Evolutionary conservation across 768 basidiomycete species (phyloP).

Genomic region (Lyophyllum decastes): DNA sequence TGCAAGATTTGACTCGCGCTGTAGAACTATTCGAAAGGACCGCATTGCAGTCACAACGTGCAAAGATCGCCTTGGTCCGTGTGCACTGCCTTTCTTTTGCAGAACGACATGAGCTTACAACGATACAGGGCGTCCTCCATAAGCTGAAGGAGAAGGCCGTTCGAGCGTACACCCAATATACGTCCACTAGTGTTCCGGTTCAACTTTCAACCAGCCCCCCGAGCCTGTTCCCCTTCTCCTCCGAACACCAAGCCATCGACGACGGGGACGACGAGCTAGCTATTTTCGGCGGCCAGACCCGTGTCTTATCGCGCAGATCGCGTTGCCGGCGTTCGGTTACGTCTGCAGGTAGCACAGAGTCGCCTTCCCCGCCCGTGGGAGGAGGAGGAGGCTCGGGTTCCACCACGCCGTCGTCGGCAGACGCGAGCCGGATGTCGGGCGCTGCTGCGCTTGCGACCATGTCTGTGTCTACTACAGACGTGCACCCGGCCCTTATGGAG

Average conservation of each 20-base stretch:
- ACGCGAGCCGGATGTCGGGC: not conserved
- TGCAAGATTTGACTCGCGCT: slow-evolving; percentile 48
- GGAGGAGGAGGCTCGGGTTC: slow-evolving; percentile 7
- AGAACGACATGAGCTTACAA: no score
- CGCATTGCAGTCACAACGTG: slow-evolving; percentile 45
- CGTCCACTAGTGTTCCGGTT: slow-evolving; percentile 14
- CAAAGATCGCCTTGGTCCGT: slow-evolving; percentile 47
- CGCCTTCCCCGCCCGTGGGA: slow-evolving; percentile 18
- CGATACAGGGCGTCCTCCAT: slow-evolving; percentile 39
- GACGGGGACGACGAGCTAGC: slow-evolving; percentile 46
- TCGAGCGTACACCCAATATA: slow-evolving; percentile 32
- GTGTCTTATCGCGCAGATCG: slow-evolving; percentile 32
- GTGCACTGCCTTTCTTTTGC: not conserved
- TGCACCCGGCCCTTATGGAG: slow-evolving; percentile 25
- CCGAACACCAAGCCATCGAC: slow-evolving; percentile 17
- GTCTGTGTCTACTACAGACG: not conserved
- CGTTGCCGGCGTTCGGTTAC: slow-evolving; percentile 8
- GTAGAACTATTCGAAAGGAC: slow-evolving; percentile 47
- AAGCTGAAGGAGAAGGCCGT: slow-evolving; percentile 48
- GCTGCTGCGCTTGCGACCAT: not conserved
- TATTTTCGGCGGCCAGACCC: slow-evolving; percentile 55
- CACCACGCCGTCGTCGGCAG: not conserved
- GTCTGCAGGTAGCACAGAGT: slow-evolving; percentile 2
- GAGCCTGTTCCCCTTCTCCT: slow-evolving; percentile 1
- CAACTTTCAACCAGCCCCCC: not conserved